Percentiles rank a stretch among this genome's conserved stretches.
These are phyloP conservation scores for Candida nanaspora DNA, from an alignment of 805 yeast genomes.

Conservation along the genomic window DNA sequence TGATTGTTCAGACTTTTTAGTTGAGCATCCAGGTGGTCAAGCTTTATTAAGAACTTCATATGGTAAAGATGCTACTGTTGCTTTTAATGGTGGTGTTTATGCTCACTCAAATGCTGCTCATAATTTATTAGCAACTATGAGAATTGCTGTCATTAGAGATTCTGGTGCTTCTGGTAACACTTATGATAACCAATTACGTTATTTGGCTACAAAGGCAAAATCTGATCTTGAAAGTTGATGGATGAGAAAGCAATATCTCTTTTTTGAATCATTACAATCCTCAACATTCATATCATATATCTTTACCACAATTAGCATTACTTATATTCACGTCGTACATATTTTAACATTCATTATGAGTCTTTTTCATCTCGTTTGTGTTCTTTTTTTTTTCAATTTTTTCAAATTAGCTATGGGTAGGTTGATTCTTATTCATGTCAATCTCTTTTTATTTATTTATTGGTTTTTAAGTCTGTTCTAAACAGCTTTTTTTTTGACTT, in stretches of 20 bases:
- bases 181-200: slow-evolving; percentile 36
- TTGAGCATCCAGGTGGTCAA: slow-evolving; percentile 83
- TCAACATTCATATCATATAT: too few relatives aligned
- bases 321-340: too few relatives aligned
- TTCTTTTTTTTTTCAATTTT: background rate
- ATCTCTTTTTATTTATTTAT: background rate
- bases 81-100: slow-evolving; percentile 82
- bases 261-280: too few relatives aligned
- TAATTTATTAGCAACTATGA: slow-evolving; percentile 72
- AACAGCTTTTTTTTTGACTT: too few relatives aligned
- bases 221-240: background rate
- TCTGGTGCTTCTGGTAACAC: slow-evolving; percentile 52
- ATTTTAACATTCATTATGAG: background rate
- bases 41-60: slow-evolving; percentile 61
- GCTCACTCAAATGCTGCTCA: slow-evolving; percentile 84
- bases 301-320: too few relatives aligned
- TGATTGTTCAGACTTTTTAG: slow-evolving; percentile 59
- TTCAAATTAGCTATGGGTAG: too few relatives aligned
- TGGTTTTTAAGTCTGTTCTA: background rate
- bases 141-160: slow-evolving; percentile 73
- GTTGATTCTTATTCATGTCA: too few relatives aligned
- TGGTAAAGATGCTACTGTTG: slow-evolving; percentile 79
- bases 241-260: too few relatives aligned
- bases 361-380: background rate
- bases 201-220: slow-evolving; percentile 13